Base-by-base conservation (phyloP, 768 basidiomycete genomes). In the Lactarius tabidus region DNA sequence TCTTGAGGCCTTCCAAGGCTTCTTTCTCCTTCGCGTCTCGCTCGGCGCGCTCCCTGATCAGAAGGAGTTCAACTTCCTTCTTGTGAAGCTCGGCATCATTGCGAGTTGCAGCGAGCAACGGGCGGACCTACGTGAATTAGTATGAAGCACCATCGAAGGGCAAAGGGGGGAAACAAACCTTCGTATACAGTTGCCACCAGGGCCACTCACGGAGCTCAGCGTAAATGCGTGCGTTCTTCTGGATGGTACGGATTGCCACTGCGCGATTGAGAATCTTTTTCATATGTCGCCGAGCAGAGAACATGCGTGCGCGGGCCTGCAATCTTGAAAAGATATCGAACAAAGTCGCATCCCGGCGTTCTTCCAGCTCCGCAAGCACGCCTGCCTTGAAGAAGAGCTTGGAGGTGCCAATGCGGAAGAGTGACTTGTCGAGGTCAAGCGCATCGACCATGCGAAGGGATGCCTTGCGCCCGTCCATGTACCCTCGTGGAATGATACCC, bases 331-430 rank as follows among this genome's bases (percentile, higher is more conserved):
- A 96, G 54, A 97, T 80, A 66, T 94, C 94, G 68, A 85, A 95
- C 26, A 99, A 75, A n/a, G 93, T 77, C 15, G 85, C 81, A 75
- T 99, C 96, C 18, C 96, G 80, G 15, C 93, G 83, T 70, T 98
- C 97, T 74, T 98, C 97, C 10, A 98, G 82, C 70, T 96, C 96
- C 36, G 97, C 97, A 18, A 99, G 82, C 4, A 97, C 93, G 4
- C 96, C 95, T 2, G 97, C 95, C 74, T 98, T 98, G 85, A 99
- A 98, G 80, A 98, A 99, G 66, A 98, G 91, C 78, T 99, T 99
- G 41, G 94, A 96, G 0, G 92, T 93, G 7, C 97, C 97, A 60
- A 98, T 91, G 71, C 89, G 91, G 82, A 87, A 97, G 23, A 87
- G 81, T 3, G 84, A 79, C 56, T 89, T 86, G 73, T 97, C 95